Evolutionary conservation across 2,329 filamentous ascomycete species (phyloP).

Genomic region (Fusarium napiforme): DNA sequence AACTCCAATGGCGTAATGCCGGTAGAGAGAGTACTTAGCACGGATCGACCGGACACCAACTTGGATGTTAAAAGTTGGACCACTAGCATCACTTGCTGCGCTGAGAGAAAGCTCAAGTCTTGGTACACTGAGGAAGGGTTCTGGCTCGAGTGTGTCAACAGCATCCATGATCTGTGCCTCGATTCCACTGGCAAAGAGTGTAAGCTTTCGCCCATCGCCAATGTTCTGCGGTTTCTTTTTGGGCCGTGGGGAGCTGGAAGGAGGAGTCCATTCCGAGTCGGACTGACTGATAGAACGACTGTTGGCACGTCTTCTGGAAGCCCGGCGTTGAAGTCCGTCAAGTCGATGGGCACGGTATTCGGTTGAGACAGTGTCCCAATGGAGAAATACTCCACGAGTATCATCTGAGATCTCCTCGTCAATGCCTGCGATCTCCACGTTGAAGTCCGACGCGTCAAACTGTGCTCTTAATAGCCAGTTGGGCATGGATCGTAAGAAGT

Average conservation of each 20-base stretch:
- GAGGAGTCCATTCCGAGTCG: slow-evolving; percentile 70
- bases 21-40: slow-evolving; percentile 90
- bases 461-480: slow-evolving; percentile 86
- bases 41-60: slow-evolving; percentile 82
- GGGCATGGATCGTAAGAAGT: slow-evolving; percentile 82
- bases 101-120: slow-evolving; percentile 88
- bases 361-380: slow-evolving; percentile 86
- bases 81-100: slow-evolving; percentile 86
- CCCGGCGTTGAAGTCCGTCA: slow-evolving; percentile 69
- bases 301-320: slow-evolving; percentile 75
- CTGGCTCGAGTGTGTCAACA: slow-evolving; percentile 82
- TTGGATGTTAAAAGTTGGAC: slow-evolving; percentile 88
- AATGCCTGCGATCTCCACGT: slow-evolving; percentile 88
- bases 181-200: slow-evolving; percentile 82
- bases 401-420: slow-evolving; percentile 86
- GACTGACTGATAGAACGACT: slow-evolving; percentile 75
- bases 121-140: slow-evolving; percentile 87
- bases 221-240: slow-evolving; percentile 65
- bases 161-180: slow-evolving; percentile 93
- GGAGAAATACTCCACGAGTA: slow-evolving; percentile 83
- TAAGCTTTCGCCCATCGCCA: slow-evolving; percentile 82
- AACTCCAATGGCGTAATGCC: slow-evolving; percentile 89
- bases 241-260: slow-evolving; percentile 52
- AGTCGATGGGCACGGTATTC: slow-evolving; percentile 88
- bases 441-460: slow-evolving; percentile 88